Evolutionary conservation across 176 grass and related monocot genomes (phyloP), one percentile per base, ranked within the genome.

Genomic region (Zoysia pacifica): DNA sequence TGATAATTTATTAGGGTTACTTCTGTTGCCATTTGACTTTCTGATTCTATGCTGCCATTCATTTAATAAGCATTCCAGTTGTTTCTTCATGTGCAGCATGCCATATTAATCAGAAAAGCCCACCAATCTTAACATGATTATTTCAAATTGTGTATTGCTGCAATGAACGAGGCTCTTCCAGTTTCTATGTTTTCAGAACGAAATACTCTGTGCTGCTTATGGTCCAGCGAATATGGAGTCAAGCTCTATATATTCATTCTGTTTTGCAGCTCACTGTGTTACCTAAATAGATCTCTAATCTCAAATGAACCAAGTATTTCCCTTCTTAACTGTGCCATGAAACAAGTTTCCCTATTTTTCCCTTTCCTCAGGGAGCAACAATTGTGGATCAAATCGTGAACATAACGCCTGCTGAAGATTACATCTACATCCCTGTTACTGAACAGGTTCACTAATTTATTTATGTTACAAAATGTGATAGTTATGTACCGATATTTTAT

Each of bases 371-470:
- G 95, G 95, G 92, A 77, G 95, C 95, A 63, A 98, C 95, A 65
- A 94, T 94, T 81, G 92, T 93, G 61, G 95, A 98, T 49, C 90
- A 72, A 87, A 82, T 98, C 64, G 92, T 93, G 10, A 90, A 88
- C 76, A 94, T 98, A 88, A 89, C 86, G 28, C 84, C 90, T 44
- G 95, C 90, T 77, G 90, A 98, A 70, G 89, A 93, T 89, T 98
- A 94, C 81, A 89, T 94, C 77, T 98, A 93, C 78, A 89, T 94
- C 62, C 92, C 95, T 76, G 38, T 80, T 61, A 72, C 59, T 78
- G 88, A 88, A 15, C 87, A 94, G 83, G 95, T 98, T 72, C 39
- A 40, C 35, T 72, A 50, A 40, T 5, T 70, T 60, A 64, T 47
- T 76, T 80, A 67, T 85, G n/a, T 62, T 85, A 52, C 45, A 65